These are phyloP conservation scores for Capsella bursapastoris DNA, from an alignment of 345 rosid genomes.

Conservation along the genomic window DNA sequence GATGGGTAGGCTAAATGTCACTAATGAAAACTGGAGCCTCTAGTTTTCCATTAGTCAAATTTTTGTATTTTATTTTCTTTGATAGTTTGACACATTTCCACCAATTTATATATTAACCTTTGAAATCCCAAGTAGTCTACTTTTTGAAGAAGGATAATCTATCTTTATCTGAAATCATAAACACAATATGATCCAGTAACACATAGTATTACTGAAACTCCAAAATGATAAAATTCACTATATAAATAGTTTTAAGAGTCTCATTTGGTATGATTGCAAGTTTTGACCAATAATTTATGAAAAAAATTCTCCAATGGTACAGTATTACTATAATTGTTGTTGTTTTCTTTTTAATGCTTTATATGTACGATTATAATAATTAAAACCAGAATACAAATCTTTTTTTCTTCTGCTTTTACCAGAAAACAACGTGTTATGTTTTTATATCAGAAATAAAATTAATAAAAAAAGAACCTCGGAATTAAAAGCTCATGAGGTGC, in stretches of 20 bases:
- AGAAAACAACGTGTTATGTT: slow-evolving; percentile 35
- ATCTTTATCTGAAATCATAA: not conserved
- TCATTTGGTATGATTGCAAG: slow-evolving; percentile 7
- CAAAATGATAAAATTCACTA: not conserved
- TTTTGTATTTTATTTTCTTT: slow-evolving; percentile 35
- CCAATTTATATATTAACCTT: slow-evolving; percentile 16
- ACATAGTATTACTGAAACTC: not conserved
- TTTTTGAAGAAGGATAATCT: not conserved
- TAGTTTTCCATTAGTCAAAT: slow-evolving; percentile 35
- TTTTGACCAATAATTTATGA: not conserved
- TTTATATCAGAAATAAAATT: not conserved
- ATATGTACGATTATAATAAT: slow-evolving; percentile 6
- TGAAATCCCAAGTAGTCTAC: not conserved
- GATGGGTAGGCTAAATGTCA: slow-evolving; percentile 47
- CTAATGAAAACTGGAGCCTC: slow-evolving; percentile 35
- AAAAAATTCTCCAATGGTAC: not conserved
- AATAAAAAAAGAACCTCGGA: not conserved
- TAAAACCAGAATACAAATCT: slow-evolving; percentile 22
- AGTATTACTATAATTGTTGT: not conserved
- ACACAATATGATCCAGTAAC: not conserved
- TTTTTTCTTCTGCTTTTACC: not conserved
- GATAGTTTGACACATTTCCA: slow-evolving; percentile 46
- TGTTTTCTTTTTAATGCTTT: not conserved
- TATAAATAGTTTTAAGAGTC: not conserved
- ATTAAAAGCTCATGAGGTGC: not conserved